Percentiles rank a stretch among this genome's conserved stretches.
Conservation (phyloP, 139 green algal species). For the Volvox reticuliferus region DNA sequence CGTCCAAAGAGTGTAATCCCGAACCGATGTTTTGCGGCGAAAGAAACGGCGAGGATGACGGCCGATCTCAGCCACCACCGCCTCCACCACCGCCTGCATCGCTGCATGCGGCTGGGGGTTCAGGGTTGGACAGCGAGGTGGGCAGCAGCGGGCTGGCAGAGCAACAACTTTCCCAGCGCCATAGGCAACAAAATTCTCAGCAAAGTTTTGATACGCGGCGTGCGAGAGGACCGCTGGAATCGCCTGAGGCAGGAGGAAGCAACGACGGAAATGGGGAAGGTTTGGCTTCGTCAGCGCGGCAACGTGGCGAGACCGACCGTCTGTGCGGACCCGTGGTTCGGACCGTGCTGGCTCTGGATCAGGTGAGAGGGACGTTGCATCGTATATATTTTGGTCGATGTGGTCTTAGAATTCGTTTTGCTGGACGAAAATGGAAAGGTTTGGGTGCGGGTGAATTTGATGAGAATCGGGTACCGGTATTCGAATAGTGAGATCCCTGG, state of each 20-base stretch:
- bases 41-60: neutral
- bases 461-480: too few species aligned
- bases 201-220: too few species aligned
- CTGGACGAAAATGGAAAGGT: too few species aligned
- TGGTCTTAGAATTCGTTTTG: too few species aligned
- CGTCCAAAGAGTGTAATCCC: neutral
- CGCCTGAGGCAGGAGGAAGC: neutral
- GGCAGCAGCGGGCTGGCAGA: neutral
- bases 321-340: conserved; percentile 40
- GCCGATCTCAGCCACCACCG: neutral
- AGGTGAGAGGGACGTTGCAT: conserved; percentile 7
- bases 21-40: neutral
- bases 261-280: neutral
- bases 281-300: neutral
- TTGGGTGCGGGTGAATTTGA: too few species aligned
- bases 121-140: neutral
- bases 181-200: too few species aligned
- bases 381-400: too few species aligned
- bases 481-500: too few species aligned
- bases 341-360: conserved; percentile 47
- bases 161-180: neutral
- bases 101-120: neutral
- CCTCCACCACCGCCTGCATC: neutral
- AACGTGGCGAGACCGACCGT: conserved; percentile 22
- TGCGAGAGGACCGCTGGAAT: too few species aligned